Evolutionary conservation across 225 moss, liverwort and hornwort genomes (phyloP).

Genomic region (Pseudoscleropodium purum): DNA sequence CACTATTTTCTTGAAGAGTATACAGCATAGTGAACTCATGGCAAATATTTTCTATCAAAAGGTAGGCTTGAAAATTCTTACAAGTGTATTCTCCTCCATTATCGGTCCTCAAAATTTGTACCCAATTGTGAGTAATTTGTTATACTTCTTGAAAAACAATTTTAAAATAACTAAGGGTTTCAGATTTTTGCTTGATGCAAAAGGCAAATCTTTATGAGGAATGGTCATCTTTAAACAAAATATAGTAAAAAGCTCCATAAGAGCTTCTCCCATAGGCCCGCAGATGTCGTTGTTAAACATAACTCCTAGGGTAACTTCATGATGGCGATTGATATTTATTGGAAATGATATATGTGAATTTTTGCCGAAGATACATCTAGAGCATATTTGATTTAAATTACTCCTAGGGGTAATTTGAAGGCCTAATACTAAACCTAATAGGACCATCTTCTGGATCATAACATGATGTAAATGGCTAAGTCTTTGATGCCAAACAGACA

Average conservation of each 20-base stretch:
- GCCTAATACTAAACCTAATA: accelerated
- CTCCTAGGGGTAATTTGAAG: background rate
- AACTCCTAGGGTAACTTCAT: accelerated
- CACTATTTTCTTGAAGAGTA: background rate
- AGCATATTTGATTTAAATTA: accelerated
- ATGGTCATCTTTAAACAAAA: background rate
- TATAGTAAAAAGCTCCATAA: background rate
- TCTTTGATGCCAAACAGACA: background rate
- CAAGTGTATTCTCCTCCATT: background rate
- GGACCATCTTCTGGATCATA: background rate
- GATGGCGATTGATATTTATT: accelerated
- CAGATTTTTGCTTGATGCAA: background rate
- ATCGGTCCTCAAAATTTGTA: background rate
- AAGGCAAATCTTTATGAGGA: background rate
- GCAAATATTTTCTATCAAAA: background rate
- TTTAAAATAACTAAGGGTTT: background rate
- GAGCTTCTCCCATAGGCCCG: background rate
- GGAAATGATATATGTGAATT: background rate
- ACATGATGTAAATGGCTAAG: background rate
- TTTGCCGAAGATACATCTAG: background rate
- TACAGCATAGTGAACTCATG: background rate
- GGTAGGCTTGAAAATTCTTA: background rate
- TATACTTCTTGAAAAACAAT: background rate
- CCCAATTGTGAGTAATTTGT: accelerated
- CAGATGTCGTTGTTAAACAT: background rate